Conservation (phyloP, 2,329 filamentous ascomycete species). For the Phialemonium atrogriseum region DNA sequence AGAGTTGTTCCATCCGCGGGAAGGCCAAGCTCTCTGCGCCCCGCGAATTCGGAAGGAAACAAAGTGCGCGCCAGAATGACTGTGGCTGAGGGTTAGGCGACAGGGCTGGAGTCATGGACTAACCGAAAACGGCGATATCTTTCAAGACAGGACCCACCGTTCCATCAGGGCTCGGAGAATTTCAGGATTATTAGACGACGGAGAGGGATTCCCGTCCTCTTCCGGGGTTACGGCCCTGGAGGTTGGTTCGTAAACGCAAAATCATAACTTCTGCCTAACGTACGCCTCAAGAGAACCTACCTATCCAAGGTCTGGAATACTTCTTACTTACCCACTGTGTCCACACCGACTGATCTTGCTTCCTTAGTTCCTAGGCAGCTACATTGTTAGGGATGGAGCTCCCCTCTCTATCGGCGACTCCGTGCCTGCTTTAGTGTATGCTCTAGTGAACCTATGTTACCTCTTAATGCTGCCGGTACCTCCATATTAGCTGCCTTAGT, state of each 20-base stretch:
- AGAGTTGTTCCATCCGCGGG: too few species aligned
- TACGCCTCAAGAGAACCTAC: too few species aligned
- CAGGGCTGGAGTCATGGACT: too few species aligned
- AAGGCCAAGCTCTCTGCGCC: too few species aligned
- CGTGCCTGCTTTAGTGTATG: slow-evolving; percentile 4
- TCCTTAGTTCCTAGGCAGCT: too few species aligned
- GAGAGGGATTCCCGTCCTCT: neutral
- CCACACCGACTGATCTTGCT: too few species aligned
- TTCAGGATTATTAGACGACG: neutral
- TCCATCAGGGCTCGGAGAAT: neutral
- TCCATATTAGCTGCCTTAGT: too few species aligned
- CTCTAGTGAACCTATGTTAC: neutral
- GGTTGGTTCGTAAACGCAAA: too few species aligned
- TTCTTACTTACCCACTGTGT: too few species aligned
- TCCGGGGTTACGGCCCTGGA: neutral
- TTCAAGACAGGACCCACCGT: neutral
- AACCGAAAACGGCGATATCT: slow-evolving; percentile 1
- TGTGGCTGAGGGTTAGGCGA: slow-evolving; percentile 2
- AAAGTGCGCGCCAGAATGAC: too few species aligned
- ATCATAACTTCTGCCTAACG: neutral
- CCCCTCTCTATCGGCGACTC: slow-evolving; percentile 9
- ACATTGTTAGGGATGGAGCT: neutral
- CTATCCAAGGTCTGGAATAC: too few species aligned
- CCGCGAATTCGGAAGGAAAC: too few species aligned
- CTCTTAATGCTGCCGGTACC: neutral